Percentiles rank a stretch among this genome's conserved stretches.
Conservation (phyloP, 495 filamentous ascomycete species). For the Penicillium longicatenatum region DNA sequence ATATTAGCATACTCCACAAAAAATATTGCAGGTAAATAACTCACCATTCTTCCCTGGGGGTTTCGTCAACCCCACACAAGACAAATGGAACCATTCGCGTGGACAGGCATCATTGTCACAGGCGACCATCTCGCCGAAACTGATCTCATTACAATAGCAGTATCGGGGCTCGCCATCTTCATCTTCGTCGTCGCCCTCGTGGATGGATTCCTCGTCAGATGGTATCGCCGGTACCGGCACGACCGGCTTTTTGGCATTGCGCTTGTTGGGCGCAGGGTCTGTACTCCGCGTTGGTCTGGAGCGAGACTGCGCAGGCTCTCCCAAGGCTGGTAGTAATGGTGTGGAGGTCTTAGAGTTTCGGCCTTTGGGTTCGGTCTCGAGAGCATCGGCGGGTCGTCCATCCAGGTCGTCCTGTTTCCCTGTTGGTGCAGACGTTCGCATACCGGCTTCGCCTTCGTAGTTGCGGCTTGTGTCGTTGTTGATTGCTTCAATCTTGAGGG, state of each 20-base stretch:
- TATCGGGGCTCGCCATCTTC: constrained; percentile 85
- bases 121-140: constrained; percentile 98
- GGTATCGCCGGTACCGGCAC: constrained; percentile 31
- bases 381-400: constrained; percentile 29
- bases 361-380: constrained; percentile 37
- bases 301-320: constrained; percentile 36
- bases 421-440: constrained; percentile 34
- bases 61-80: constrained; percentile 84
- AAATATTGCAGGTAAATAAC: constrained; percentile 39
- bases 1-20: constrained; percentile 27
- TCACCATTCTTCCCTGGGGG: constrained; percentile 82
- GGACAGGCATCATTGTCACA: constrained; percentile 88
- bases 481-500: constrained; percentile 31
- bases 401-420: constrained; percentile 40
- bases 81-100: constrained; percentile 95
- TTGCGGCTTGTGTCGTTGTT: constrained; percentile 32
- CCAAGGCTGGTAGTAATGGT: constrained; percentile 45
- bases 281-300: constrained; percentile 45
- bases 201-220: constrained; percentile 52
- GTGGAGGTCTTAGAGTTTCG: constrained; percentile 63
- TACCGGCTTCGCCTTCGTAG: constrained; percentile 24
- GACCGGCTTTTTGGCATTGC: constrained; percentile 67
- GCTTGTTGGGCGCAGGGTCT: constrained; percentile 49
- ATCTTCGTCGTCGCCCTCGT: constrained; percentile 67
- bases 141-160: constrained; percentile 90